phyloP scores from a whole-genome alignment of 2,329 filamentous ascomycete species.

The Karstenula rhodostoma region DNA sequence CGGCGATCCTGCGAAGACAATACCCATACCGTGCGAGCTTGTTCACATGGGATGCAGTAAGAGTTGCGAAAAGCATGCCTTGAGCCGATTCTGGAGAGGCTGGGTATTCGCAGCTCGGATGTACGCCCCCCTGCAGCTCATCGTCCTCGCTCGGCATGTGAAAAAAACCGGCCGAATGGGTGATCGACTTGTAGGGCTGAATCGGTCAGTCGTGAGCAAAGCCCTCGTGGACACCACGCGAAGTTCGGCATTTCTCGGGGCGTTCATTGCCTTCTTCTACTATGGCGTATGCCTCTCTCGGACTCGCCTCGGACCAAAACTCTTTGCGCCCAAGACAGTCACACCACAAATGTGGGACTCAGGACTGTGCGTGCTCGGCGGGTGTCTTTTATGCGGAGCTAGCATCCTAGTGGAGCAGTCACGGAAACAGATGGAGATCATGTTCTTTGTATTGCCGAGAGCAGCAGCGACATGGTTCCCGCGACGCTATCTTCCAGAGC shows the following conservation, averaged over 20 bases:
- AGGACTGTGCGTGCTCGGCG: slow-evolving; percentile 73
- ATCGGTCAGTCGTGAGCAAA: slow-evolving; percentile 51
- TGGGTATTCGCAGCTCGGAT: slow-evolving; percentile 79
- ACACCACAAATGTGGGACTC: slow-evolving; percentile 65
- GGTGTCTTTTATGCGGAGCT: slow-evolving; percentile 81
- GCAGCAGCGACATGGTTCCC: slow-evolving; percentile 79
- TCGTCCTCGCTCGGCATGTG: slow-evolving; percentile 29
- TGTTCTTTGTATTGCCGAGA: slow-evolving; percentile 81
- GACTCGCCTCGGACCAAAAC: slow-evolving; percentile 73
- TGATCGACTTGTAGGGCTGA: slow-evolving; percentile 22
- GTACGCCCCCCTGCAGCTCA: slow-evolving; percentile 77
- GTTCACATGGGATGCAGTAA: slow-evolving; percentile 81
- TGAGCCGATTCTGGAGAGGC: slow-evolving; percentile 71
- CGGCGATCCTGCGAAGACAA: slow-evolving; percentile 73
- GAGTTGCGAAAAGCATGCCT: slow-evolving; percentile 77
- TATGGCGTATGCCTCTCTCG: slow-evolving; percentile 83
- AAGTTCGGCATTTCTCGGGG: slow-evolving; percentile 79
- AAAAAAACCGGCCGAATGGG: slow-evolving; percentile 25
- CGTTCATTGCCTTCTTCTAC: slow-evolving; percentile 82
- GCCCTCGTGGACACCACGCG: slow-evolving; percentile 69
- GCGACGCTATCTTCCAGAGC: slow-evolving; percentile 64
- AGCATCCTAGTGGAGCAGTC: slow-evolving; percentile 77
- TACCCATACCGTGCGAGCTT: slow-evolving; percentile 82
- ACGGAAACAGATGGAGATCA: slow-evolving; percentile 74
- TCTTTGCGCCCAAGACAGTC: slow-evolving; percentile 66